Evolutionary conservation across 352 stramenopile genomes (phyloP).

Genomic region (Globisporangium megalacanthum): DNA sequence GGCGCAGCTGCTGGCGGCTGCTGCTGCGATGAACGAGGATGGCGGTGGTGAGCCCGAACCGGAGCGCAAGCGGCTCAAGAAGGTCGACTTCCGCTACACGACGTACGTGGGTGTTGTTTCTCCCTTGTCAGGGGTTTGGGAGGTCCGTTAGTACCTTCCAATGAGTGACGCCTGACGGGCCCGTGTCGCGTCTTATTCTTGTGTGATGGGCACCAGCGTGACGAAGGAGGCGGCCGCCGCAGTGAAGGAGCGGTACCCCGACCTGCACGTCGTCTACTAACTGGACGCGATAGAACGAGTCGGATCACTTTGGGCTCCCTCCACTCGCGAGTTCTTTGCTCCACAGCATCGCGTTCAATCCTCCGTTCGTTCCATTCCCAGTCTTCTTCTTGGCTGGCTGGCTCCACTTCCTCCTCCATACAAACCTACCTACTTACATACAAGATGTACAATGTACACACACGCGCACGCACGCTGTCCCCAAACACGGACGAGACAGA

Average conservation of each 20-base stretch:
- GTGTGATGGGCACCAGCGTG: conserved; percentile 30
- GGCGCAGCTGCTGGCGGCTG: background rate
- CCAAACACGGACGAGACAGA: background rate
- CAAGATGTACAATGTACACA: background rate
- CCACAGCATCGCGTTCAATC: background rate
- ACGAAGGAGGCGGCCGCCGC: conserved; percentile 73
- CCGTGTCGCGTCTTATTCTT: conserved; percentile 1
- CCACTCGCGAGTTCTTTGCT: background rate
- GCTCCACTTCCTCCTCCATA: background rate
- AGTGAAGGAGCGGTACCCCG: conserved; percentile 70
- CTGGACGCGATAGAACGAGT: conserved; percentile 2
- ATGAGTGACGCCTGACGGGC: too few species aligned
- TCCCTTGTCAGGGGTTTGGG: too few species aligned
- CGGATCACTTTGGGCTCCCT: background rate
- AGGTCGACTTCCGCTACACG: conserved; percentile 87
- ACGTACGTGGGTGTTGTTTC: conserved; percentile 36
- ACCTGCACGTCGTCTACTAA: conserved; percentile 52
- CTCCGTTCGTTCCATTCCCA: background rate
- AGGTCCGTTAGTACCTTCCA: background rate
- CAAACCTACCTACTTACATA: too few species aligned
- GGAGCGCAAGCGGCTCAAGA: conserved; percentile 84
- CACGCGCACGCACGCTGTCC: conserved; percentile 2
- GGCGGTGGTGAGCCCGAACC: conserved; percentile 49
- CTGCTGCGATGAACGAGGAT: conserved; percentile 3
- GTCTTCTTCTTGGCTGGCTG: background rate